Evolutionary conservation across 1,284 basidiomycete species (phyloP).

Genomic region (Puccinia horiana): DNA sequence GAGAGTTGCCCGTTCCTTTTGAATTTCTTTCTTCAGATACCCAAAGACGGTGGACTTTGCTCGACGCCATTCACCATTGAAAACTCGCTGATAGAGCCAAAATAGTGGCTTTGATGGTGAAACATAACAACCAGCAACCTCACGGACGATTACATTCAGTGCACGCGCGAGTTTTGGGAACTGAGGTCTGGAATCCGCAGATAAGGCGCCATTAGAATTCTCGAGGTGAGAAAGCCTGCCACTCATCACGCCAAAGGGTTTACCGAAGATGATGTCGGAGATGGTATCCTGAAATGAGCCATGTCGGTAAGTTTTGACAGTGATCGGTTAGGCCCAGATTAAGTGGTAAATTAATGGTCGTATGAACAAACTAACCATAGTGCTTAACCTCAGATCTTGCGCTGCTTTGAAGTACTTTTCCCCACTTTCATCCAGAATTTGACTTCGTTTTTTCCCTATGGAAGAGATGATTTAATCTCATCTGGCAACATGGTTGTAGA

Average conservation of each 20-base stretch:
- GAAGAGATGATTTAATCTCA: neutral
- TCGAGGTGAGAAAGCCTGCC: constrained; percentile 36
- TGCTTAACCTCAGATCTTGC: constrained; percentile 48
- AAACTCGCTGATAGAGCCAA: constrained; percentile 26
- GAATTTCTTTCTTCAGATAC: constrained; percentile 5
- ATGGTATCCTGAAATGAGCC: constrained; percentile 32
- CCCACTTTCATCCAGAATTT: constrained; percentile 45
- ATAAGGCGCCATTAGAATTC: constrained; percentile 10
- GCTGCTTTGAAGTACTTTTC: constrained; percentile 46
- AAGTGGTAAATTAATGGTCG: neutral
- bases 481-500: neutral
- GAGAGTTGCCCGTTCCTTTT: neutral
- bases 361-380: constrained; percentile 32
- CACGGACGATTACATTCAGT: constrained; percentile 35
- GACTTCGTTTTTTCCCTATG: constrained; percentile 39
- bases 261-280: constrained; percentile 45
- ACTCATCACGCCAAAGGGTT: constrained; percentile 36
- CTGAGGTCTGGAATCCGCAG: constrained; percentile 39
- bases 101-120: constrained; percentile 41
- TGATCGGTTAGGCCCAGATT: neutral
- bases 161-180: constrained; percentile 31
- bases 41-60: constrained; percentile 21
- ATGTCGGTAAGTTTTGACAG: neutral
- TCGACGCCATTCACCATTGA: constrained; percentile 23
- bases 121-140: constrained; percentile 29